A percentile compares a stretch with the other conserved stretches of the same genome.
Conservation (phyloP, 306 rosid species). For the Cucurbita moschata region DNA sequence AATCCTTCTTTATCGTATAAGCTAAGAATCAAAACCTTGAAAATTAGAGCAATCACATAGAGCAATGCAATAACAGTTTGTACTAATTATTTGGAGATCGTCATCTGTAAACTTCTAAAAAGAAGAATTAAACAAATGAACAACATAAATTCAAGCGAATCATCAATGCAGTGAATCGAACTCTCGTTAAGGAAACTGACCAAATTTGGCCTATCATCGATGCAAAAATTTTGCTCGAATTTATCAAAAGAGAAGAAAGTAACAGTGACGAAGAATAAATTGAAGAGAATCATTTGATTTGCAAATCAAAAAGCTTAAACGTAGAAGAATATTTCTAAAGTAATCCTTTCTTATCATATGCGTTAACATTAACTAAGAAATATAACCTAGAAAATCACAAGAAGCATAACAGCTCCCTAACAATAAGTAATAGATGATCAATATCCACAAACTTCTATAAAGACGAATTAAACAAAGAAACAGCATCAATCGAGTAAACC, state of each 20-base stretch:
- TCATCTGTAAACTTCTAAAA: background rate
- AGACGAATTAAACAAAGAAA: background rate
- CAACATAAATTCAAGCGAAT: background rate
- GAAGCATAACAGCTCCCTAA: too few species aligned
- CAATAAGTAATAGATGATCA: too few species aligned
- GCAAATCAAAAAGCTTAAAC: background rate
- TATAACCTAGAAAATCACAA: background rate
- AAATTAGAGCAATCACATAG: background rate
- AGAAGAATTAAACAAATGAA: background rate
- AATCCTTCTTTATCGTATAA: background rate
- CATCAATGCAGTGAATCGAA: background rate
- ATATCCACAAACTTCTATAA: background rate
- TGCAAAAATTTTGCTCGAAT: background rate
- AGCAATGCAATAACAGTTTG: background rate
- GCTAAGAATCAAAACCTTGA: background rate
- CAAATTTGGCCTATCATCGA: background rate
- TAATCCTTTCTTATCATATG: background rate
- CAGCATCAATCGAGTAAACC: background rate
- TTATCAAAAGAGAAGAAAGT: background rate
- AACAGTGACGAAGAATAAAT: background rate
- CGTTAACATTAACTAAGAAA: background rate
- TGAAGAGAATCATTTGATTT: background rate
- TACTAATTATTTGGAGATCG: background rate
- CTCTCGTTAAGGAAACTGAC: background rate
- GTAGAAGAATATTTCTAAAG: background rate